These are phyloP conservation scores for Brassica nigra DNA, from an alignment of 345 rosid genomes.

Conservation along the genomic window DNA sequence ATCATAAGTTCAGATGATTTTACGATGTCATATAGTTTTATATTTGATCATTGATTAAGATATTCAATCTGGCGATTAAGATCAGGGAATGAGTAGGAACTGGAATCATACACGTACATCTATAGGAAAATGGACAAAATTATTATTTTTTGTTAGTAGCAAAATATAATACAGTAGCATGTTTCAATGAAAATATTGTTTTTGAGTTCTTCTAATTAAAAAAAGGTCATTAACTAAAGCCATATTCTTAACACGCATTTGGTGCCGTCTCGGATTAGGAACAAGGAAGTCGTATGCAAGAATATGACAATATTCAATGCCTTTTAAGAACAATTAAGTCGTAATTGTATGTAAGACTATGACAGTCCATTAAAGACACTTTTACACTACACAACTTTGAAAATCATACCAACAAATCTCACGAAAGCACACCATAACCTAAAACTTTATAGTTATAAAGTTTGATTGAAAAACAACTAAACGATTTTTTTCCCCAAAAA, in stretches of 20 bases:
- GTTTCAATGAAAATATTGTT: background rate
- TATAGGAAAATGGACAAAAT: background rate
- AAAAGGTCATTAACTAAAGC: background rate
- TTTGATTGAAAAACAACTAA: background rate
- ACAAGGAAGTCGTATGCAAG: slow-evolving; percentile 22
- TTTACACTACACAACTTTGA: slow-evolving; percentile 22
- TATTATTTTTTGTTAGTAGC: background rate
- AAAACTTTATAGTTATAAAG: background rate
- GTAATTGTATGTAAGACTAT: slow-evolving; percentile 13
- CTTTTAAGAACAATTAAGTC: slow-evolving; percentile 30
- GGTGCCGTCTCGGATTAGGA: slow-evolving; percentile 24
- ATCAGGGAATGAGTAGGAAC: background rate
- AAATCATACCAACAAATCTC: slow-evolving; percentile 25
- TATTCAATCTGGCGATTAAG: background rate
- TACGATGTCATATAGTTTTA: background rate
- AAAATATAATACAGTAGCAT: background rate
- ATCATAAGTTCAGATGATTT: background rate
- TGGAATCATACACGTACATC: background rate
- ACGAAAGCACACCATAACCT: slow-evolving; percentile 27
- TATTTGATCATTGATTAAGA: background rate
- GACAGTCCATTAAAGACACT: slow-evolving; percentile 13
- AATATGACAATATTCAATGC: slow-evolving; percentile 26
- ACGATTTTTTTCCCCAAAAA: background rate
- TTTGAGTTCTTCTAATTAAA: background rate
- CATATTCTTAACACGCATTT: slow-evolving; percentile 19